These are phyloP conservation scores for Neoboletus subvelutipes DNA, from an alignment of 768 basidiomycete genomes.

Conservation along the genomic window DNA sequence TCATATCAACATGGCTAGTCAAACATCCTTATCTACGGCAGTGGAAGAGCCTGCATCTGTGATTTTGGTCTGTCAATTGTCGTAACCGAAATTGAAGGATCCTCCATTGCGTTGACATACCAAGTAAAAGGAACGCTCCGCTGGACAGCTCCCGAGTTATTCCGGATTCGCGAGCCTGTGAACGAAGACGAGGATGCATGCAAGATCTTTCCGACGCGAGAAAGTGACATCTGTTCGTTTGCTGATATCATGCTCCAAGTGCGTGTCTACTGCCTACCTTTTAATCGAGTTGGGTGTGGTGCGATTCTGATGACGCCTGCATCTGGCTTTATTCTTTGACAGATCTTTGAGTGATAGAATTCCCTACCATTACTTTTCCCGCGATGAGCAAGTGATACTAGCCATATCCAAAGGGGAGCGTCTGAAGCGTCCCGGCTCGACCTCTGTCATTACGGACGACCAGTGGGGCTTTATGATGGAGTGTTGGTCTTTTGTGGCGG, in stretches of 20 bases:
- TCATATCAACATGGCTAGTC: slow-evolving; percentile 25
- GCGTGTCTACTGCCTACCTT: not conserved
- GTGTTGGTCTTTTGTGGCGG: slow-evolving; percentile 30
- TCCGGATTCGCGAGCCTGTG: slow-evolving; percentile 7
- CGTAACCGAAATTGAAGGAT: slow-evolving; percentile 34
- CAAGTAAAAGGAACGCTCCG: slow-evolving; percentile 41
- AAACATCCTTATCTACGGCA: slow-evolving; percentile 45
- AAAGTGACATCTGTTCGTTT: slow-evolving; percentile 41
- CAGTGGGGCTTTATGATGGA: slow-evolving; percentile 25
- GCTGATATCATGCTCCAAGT: slow-evolving; percentile 27
- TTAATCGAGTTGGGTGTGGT: not conserved
- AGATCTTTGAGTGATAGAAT: slow-evolving; percentile 25
- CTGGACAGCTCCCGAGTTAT: slow-evolving; percentile 48
- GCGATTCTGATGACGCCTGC: not conserved
- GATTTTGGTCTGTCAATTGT: slow-evolving; percentile 50
- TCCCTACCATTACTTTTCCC: slow-evolving; percentile 23
- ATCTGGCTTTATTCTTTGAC: not conserved
- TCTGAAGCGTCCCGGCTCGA: slow-evolving; percentile 15
- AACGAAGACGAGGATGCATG: not conserved
- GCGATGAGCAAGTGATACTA: slow-evolving; percentile 21
- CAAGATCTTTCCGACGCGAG: slow-evolving; percentile 16
- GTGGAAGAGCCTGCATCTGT: slow-evolving; percentile 42
- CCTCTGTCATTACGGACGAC: slow-evolving; percentile 11
- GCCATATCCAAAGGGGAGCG: slow-evolving; percentile 10
- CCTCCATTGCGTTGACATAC: slow-evolving; percentile 33